Percentiles rank a stretch among this genome's conserved stretches.
phyloP scores from a whole-genome alignment of 164 flowering plant species.

The Dillenia turbinata region DNA sequence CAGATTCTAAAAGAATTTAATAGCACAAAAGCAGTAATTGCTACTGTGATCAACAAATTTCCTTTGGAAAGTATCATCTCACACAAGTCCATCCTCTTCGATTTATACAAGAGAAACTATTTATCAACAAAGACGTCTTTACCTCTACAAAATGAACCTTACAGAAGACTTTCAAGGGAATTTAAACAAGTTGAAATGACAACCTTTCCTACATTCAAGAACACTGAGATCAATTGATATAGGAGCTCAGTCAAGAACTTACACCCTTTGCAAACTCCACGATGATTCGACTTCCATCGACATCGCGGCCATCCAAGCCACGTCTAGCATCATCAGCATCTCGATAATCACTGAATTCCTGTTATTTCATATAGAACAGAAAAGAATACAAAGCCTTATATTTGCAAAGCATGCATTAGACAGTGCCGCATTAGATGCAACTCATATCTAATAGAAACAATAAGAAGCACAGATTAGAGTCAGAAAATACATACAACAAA shows the following conservation, averaged over 20 bases:
- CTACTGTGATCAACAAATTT: no score
- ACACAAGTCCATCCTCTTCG: no score
- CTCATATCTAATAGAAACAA: slow-evolving; percentile 10
- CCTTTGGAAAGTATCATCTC: no score
- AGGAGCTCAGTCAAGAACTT: slow-evolving; percentile 9
- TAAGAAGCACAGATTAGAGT: slow-evolving; percentile 27
- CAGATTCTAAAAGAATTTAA: no score
- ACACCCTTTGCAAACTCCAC: slow-evolving; percentile 93
- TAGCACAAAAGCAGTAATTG: no score
- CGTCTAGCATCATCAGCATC: slow-evolving; percentile 87
- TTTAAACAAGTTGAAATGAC: no score
- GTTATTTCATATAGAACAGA: slow-evolving; percentile 17
- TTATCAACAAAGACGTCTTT: no score
- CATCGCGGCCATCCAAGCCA: slow-evolving; percentile 37
- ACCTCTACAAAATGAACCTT: no score
- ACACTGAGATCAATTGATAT: no score
- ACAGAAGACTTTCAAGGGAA: no score
- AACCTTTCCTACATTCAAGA: no score
- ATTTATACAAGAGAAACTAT: no score
- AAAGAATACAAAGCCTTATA: slow-evolving; percentile 19
- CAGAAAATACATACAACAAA: slow-evolving; percentile 79
- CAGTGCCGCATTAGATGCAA: neutral
- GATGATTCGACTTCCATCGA: slow-evolving; percentile 50
- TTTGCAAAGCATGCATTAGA: slow-evolving; percentile 10
- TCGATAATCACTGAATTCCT: slow-evolving; percentile 91